Percentiles rank a stretch among this genome's conserved stretches.
These are phyloP conservation scores for Penicillium bialowiezense DNA, from an alignment of 495 filamentous ascomycete genomes.

Conservation along the genomic window DNA sequence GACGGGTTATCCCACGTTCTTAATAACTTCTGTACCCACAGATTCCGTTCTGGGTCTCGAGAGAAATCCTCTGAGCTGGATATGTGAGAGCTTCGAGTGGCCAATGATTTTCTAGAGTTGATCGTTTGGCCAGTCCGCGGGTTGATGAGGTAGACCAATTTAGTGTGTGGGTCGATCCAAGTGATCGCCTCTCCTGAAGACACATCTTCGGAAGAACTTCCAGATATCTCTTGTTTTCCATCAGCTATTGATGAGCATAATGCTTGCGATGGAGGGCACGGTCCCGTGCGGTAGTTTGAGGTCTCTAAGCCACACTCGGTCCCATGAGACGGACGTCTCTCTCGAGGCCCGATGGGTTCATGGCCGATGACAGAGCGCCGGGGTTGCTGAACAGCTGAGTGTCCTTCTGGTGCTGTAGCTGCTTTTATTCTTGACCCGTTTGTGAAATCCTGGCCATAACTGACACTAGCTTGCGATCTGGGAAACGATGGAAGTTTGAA, in stretches of 20 bases:
- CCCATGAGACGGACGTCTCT: too few relatives aligned
- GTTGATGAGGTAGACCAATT: slow-evolving; percentile 56
- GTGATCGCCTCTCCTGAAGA: slow-evolving; percentile 39
- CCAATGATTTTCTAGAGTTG: background rate
- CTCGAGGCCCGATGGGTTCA: too few relatives aligned
- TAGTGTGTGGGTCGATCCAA: slow-evolving; percentile 71
- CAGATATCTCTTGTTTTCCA: background rate
- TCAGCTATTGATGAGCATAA: background rate
- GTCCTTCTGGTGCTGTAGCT: slow-evolving; percentile 30
- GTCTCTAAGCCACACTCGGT: background rate
- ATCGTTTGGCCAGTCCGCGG: slow-evolving; percentile 58
- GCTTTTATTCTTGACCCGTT: slow-evolving; percentile 70
- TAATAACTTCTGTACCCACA: slow-evolving; percentile 40
- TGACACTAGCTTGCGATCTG: slow-evolving; percentile 11
- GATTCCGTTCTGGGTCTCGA: slow-evolving; percentile 9
- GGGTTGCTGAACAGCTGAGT: background rate
- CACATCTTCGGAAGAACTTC: background rate
- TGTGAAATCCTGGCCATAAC: slow-evolving; percentile 41
- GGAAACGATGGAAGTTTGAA: slow-evolving; percentile 38
- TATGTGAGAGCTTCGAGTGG: background rate
- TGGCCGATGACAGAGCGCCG: background rate
- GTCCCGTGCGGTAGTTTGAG: background rate
- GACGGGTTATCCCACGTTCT: slow-evolving; percentile 60
- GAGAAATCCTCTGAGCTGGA: background rate
- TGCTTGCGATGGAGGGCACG: too few relatives aligned